Evolutionary conservation across 116 monocot genomes (phyloP).

Genomic region (Posidonia oceanica): DNA sequence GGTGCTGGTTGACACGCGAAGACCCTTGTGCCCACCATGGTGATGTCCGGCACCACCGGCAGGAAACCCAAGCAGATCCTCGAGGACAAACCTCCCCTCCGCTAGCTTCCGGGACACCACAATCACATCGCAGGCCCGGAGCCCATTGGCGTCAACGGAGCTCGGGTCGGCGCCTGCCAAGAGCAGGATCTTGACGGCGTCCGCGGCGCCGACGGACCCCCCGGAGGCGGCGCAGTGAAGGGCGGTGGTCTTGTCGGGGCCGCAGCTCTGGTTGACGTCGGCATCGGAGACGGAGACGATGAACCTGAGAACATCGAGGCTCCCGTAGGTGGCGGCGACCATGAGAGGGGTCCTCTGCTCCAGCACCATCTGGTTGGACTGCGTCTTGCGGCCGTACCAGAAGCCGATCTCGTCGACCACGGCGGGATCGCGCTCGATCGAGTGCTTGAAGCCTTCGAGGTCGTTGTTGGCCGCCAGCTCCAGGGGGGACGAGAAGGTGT

Average conservation of each 20-base stretch:
- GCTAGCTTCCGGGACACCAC: conserved; percentile 18
- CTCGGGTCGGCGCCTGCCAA: conserved; percentile 46
- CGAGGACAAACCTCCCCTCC: conserved; percentile 10
- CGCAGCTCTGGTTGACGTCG: conserved; percentile 39
- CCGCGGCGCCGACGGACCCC: conserved; percentile 32
- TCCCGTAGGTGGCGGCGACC: conserved; percentile 84
- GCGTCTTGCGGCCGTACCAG: conserved; percentile 63
- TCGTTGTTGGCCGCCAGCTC: conserved; percentile 83
- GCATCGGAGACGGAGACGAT: conserved; percentile 28
- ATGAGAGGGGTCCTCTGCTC: conserved; percentile 61
- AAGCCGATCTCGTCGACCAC: conserved; percentile 37
- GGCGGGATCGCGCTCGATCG: conserved; percentile 23
- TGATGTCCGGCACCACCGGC: not conserved
- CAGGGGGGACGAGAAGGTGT: conserved; percentile 37
- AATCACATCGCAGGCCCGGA: conserved; percentile 51
- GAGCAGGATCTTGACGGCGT: conserved; percentile 40
- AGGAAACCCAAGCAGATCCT: conserved; percentile 17
- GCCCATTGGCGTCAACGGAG: conserved; percentile 21
- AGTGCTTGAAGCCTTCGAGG: conserved; percentile 22
- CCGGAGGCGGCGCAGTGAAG: conserved; percentile 82
- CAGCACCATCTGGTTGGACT: conserved; percentile 32
- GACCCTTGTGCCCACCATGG: not conserved
- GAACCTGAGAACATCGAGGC: conserved; percentile 29
- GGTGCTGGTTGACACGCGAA: conserved; percentile 18
- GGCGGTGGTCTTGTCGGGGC: conserved; percentile 44